Percentiles rank a stretch among this genome's conserved stretches.
These are phyloP conservation scores for Eutrema japonicum DNA, from an alignment of 345 rosid species.

Conservation along the genomic window DNA sequence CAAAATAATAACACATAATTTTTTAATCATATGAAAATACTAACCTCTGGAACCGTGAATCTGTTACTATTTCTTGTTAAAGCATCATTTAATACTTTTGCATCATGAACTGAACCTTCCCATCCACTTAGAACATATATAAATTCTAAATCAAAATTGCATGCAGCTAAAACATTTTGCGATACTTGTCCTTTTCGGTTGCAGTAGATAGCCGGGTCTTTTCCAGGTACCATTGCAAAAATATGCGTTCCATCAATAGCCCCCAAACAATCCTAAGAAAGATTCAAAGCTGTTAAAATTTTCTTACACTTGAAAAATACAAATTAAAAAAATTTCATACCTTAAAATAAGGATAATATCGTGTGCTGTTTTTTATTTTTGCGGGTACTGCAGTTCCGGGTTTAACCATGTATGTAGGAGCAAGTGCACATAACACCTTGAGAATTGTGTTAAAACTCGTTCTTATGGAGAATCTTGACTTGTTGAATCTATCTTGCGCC, in stretches of 20 bases:
- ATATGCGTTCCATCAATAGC: conserved; percentile 15
- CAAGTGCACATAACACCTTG: conserved; percentile 7
- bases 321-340: too few relatives aligned
- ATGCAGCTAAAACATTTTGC: conserved; percentile 8
- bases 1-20: too few relatives aligned
- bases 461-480: conserved; percentile 21
- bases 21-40: too few relatives aligned
- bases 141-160: conserved; percentile 11
- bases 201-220: background rate
- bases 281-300: too few relatives aligned
- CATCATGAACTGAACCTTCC: too few relatives aligned
- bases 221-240: background rate
- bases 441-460: conserved; percentile 14
- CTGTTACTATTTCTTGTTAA: too few relatives aligned
- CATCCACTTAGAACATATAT: too few relatives aligned
- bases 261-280: conserved; percentile 3
- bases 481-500: conserved; percentile 12
- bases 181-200: conserved; percentile 6
- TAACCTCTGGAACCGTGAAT: too few relatives aligned
- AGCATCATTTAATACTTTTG: too few relatives aligned
- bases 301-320: too few relatives aligned
- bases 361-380: conserved; percentile 4
- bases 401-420: conserved; percentile 20
- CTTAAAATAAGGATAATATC: background rate
- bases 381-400: background rate